Percentiles rank a stretch among this genome's conserved stretches.
These are phyloP conservation scores for Ceratobasidium sp. DNA, from an alignment of 1,284 basidiomycete genomes.

Conservation along the genomic window DNA sequence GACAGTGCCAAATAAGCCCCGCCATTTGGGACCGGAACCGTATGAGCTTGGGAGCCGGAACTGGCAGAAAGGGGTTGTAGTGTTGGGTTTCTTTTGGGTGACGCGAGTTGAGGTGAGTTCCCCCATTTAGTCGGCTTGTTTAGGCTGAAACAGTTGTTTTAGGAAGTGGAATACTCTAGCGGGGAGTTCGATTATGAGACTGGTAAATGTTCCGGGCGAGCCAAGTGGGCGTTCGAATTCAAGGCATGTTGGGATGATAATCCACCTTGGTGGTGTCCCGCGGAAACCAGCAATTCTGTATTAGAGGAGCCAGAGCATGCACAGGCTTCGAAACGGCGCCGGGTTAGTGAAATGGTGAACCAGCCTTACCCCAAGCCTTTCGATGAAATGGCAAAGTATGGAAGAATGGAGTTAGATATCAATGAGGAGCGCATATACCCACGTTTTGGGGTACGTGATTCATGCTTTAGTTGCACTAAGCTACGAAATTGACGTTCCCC, in stretches of 20 bases:
- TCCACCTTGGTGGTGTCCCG: constrained; percentile 20
- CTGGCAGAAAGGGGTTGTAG: constrained; percentile 20
- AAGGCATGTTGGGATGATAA: neutral
- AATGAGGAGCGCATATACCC: too few relatives aligned
- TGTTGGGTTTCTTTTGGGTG: constrained; percentile 32
- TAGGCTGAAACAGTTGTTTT: neutral
- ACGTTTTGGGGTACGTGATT: too few relatives aligned
- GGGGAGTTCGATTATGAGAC: neutral
- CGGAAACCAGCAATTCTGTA: neutral
- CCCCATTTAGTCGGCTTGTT: neutral
- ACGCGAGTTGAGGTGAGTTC: constrained; percentile 11
- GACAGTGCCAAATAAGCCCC: neutral
- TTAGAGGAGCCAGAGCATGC: too few relatives aligned
- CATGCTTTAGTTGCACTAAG: too few relatives aligned
- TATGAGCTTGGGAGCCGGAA: neutral
- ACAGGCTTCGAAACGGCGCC: too few relatives aligned
- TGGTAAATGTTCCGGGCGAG: constrained; percentile 13
- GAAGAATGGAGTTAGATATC: too few relatives aligned
- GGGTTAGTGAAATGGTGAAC: too few relatives aligned
- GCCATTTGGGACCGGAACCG: neutral
- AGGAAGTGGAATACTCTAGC: neutral
- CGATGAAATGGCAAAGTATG: too few relatives aligned
- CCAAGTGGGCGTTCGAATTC: constrained; percentile 24
- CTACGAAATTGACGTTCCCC: too few relatives aligned
- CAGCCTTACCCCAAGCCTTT: too few relatives aligned